Percentiles rank a stretch among this genome's conserved stretches.
phyloP scores from a whole-genome alignment of 768 basidiomycete genomes.

The Macrolepiota albuminosa region DNA sequence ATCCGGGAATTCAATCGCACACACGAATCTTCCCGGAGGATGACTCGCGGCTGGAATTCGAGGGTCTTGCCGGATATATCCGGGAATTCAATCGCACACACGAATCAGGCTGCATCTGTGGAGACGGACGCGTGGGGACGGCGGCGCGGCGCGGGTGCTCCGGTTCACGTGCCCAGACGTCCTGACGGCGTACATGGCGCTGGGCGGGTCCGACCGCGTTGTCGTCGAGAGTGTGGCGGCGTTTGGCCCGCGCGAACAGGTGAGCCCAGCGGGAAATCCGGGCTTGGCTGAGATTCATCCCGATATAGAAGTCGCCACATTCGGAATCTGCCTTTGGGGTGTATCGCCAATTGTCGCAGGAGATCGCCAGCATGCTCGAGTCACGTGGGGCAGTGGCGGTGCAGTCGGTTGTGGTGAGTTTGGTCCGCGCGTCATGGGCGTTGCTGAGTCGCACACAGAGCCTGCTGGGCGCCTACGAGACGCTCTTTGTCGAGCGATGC shows the following conservation, averaged over 20 bases:
- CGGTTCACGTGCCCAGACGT: conserved; percentile 64
- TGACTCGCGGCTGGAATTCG: conserved; percentile 34
- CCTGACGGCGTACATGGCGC: conserved; percentile 57
- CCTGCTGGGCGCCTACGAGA: conserved; percentile 51
- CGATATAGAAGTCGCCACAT: conserved; percentile 57
- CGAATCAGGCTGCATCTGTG: conserved; percentile 51
- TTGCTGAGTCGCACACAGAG: conserved; percentile 28
- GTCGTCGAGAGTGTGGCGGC: conserved; percentile 60
- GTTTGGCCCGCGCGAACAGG: conserved; percentile 73
- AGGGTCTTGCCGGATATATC: conserved; percentile 49
- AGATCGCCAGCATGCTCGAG: conserved; percentile 57
- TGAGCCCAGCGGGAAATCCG: conserved; percentile 20
- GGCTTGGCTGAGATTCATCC: neutral
- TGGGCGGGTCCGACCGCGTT: conserved; percentile 34
- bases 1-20: conserved; percentile 53
- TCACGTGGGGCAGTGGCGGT: conserved; percentile 48
- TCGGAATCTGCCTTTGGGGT: conserved; percentile 64
- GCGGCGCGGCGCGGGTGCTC: conserved; percentile 34
- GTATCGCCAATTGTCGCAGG: conserved; percentile 62
- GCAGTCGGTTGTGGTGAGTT: conserved; percentile 45
- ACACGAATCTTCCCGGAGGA: conserved; percentile 39
- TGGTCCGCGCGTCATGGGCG: neutral
- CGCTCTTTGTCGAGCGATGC: conserved; percentile 61
- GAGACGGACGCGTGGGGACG: conserved; percentile 29
- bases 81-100: conserved; percentile 49